Conservation (phyloP, 2,329 filamentous ascomycete genomes). For the Claviceps spartinae region DNA sequence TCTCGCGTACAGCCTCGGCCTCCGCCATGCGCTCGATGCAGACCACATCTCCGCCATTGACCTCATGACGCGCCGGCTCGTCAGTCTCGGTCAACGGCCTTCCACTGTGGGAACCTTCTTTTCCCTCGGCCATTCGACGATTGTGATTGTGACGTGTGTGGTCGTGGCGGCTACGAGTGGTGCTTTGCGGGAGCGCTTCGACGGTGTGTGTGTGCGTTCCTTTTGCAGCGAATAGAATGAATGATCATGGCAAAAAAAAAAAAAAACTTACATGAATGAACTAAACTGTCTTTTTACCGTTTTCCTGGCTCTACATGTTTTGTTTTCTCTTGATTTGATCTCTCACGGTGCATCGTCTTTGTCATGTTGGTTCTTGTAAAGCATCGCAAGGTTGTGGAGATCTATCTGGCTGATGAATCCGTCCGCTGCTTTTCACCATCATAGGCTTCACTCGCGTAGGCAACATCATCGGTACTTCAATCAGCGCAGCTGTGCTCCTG, state of each 20-base stretch:
- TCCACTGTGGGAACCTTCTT: slow-evolving; percentile 93
- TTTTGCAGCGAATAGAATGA: background rate
- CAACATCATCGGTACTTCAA: slow-evolving; percentile 77
- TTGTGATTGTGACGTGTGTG: slow-evolving; percentile 80
- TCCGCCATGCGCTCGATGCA: slow-evolving; percentile 94
- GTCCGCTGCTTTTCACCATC: background rate
- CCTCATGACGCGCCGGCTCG: slow-evolving; percentile 79
- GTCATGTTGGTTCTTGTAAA: no score
- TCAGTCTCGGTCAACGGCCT: slow-evolving; percentile 72
- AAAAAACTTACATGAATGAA: no score
- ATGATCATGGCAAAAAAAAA: no score
- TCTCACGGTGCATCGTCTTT: no score
- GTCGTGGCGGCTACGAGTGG: slow-evolving; percentile 85
- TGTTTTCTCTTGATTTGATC: no score
- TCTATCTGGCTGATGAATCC: no score
- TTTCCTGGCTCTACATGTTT: no score
- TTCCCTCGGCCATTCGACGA: slow-evolving; percentile 83
- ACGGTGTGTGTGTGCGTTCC: slow-evolving; percentile 20
- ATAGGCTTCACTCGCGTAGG: slow-evolving; percentile 61
- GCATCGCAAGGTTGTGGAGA: background rate
- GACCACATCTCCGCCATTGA: slow-evolving; percentile 84
- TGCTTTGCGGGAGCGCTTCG: slow-evolving; percentile 68
- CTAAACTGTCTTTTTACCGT: no score
- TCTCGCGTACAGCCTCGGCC: slow-evolving; percentile 74
- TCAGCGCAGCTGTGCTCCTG: slow-evolving; percentile 73